phyloP scores from a whole-genome alignment of 2,329 filamentous ascomycete genomes.

The Hypoxylon sp. region DNA sequence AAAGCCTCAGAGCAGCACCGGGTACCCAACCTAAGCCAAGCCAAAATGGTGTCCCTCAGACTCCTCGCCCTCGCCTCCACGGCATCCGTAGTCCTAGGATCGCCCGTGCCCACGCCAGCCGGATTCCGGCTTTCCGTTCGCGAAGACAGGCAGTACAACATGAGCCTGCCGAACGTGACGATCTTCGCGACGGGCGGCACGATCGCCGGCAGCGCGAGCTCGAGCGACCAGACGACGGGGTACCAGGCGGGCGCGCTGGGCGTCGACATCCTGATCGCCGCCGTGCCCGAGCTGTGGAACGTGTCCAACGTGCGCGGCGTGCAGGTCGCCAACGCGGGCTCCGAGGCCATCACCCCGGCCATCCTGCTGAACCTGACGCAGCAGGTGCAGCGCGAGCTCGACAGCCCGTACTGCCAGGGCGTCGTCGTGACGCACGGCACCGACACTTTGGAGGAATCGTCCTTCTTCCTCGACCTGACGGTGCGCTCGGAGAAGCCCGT shows the following conservation, averaged over 20 bases:
- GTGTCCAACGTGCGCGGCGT: slow-evolving; percentile 63
- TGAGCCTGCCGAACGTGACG: slow-evolving; percentile 63
- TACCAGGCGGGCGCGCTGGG: slow-evolving; percentile 56
- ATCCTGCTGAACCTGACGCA: slow-evolving; percentile 59
- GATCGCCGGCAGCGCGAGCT: slow-evolving; percentile 62
- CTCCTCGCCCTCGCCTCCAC: slow-evolving; percentile 4
- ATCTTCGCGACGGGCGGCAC: slow-evolving; percentile 67
- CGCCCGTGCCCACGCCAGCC: slow-evolving; percentile 14
- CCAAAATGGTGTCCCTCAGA: slow-evolving; percentile 16
- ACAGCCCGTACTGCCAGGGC: slow-evolving; percentile 53
- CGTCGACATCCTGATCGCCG: slow-evolving; percentile 60
- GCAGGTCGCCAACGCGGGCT: slow-evolving; percentile 60
- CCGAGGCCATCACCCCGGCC: slow-evolving; percentile 56
- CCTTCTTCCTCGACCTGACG: slow-evolving; percentile 69
- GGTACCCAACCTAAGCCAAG: not conserved
- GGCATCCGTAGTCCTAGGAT: slow-evolving; percentile 8
- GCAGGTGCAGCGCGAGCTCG: slow-evolving; percentile 58
- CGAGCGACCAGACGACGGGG: slow-evolving; percentile 56
- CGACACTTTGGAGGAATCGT: slow-evolving; percentile 70
- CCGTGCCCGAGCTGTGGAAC: slow-evolving; percentile 63
- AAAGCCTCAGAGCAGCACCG: too few relatives aligned
- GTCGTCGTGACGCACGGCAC: slow-evolving; percentile 72
- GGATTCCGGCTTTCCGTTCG: slow-evolving; percentile 13
- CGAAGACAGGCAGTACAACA: slow-evolving; percentile 44
- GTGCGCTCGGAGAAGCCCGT: slow-evolving; percentile 66